Evolutionary conservation across 1,139 yeast genomes (phyloP).

Genomic region (Ogataea hybrid): DNA sequence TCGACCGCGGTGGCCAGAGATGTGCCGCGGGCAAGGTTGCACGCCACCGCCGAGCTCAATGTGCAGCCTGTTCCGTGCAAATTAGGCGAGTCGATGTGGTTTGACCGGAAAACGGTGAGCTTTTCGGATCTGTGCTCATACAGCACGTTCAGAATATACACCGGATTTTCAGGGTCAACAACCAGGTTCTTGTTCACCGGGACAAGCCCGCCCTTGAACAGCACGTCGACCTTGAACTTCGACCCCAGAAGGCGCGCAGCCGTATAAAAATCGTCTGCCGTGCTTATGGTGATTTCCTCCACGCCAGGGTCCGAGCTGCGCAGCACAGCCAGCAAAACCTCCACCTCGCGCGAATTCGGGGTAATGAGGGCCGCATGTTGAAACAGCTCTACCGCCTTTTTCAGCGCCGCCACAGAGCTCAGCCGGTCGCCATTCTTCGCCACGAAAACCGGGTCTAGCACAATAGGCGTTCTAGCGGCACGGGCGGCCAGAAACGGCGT

Average conservation of each 20-base stretch:
- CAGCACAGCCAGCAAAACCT: constrained; percentile 33
- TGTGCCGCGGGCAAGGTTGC: constrained; percentile 61
- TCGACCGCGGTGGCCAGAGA: constrained; percentile 48
- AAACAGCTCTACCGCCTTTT: constrained; percentile 45
- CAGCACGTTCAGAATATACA: constrained; percentile 55
- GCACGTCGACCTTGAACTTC: constrained; percentile 31
- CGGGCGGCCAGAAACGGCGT: constrained; percentile 20
- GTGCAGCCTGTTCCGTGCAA: constrained; percentile 96
- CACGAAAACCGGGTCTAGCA: constrained; percentile 82
- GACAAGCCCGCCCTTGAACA: constrained; percentile 82
- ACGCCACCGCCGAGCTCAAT: constrained; percentile 75
- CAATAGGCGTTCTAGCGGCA: constrained; percentile 31
- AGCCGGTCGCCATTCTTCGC: constrained; percentile 72
- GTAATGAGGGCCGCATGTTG: constrained; percentile 53
- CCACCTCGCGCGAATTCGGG: constrained; percentile 74
- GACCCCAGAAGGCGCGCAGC: constrained; percentile 19
- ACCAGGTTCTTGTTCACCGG: constrained; percentile 43
- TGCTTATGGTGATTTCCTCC: constrained; percentile 7
- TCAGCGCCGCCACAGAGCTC: constrained; percentile 48
- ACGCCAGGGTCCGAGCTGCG: constrained; percentile 15
- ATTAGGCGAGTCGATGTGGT: constrained; percentile 46
- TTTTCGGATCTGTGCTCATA: constrained; percentile 44
- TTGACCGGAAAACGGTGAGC: constrained; percentile 48
- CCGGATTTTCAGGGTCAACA: constrained; percentile 24
- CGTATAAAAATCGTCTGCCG: constrained; percentile 10